Evolutionary conservation across 805 yeast genomes (phyloP).

Genomic region (Myxozyma vanderwaltii): DNA sequence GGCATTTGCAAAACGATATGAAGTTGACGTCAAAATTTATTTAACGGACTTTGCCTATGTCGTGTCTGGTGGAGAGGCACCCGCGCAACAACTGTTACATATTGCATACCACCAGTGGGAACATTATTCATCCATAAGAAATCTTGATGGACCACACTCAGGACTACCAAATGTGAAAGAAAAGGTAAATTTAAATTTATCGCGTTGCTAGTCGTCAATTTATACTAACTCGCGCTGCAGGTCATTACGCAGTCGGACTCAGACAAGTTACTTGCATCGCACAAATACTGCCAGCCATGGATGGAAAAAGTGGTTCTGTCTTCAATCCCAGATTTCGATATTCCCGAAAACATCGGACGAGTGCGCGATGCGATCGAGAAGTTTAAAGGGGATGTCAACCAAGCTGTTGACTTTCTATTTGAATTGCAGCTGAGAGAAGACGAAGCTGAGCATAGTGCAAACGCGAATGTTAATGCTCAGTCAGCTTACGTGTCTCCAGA

Average conservation of each 20-base stretch:
- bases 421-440: constrained; percentile 16
- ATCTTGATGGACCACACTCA: constrained; percentile 44
- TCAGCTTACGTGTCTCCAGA: background rate
- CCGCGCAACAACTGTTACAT: constrained; percentile 35
- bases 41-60: constrained; percentile 45
- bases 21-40: constrained; percentile 44
- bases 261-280: constrained; percentile 11
- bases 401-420: constrained; percentile 25
- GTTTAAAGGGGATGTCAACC: constrained; percentile 29
- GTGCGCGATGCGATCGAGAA: constrained; percentile 27
- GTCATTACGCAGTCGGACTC: constrained; percentile 13
- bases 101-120: constrained; percentile 50
- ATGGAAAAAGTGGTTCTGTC: constrained; percentile 28
- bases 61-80: constrained; percentile 33
- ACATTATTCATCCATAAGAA: constrained; percentile 48
- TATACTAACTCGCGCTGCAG: background rate
- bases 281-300: constrained; percentile 30
- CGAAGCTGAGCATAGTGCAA: background rate
- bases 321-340: constrained; percentile 22
- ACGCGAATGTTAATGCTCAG: background rate
- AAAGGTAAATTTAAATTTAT: constrained; percentile 4
- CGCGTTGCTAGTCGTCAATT: background rate
- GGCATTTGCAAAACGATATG: constrained; percentile 44
- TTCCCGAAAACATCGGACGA: background rate
- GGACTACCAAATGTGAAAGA: constrained; percentile 40